phyloP scores from a whole-genome alignment of 768 basidiomycete species.

The Glaciozyma martinii region DNA sequence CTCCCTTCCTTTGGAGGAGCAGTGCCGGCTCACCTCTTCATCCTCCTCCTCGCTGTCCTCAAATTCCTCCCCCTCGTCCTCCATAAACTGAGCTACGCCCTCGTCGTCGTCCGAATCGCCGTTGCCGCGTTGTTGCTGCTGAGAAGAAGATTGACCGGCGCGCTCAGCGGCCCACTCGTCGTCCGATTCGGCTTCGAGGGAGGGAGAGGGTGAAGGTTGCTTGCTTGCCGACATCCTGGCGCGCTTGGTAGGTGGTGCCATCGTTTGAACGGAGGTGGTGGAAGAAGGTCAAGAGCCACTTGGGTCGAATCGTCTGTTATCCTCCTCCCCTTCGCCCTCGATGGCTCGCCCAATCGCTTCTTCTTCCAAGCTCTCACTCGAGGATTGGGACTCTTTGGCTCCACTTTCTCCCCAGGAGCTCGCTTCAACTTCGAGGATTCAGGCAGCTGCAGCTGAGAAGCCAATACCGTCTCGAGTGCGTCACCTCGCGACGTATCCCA shows the following conservation, averaged over 20 bases:
- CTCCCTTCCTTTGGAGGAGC: too few species aligned
- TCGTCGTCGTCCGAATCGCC: slow-evolving; percentile 26
- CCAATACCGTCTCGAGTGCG: slow-evolving; percentile 68
- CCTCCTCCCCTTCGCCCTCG: too few species aligned
- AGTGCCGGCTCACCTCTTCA: neutral
- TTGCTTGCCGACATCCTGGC: too few species aligned
- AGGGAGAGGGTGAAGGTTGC: too few species aligned
- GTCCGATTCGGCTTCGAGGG: neutral
- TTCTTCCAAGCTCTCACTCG: slow-evolving; percentile 43
- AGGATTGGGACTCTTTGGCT: slow-evolving; percentile 84
- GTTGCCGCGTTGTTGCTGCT: neutral
- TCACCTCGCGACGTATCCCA: neutral
- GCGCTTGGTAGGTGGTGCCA: too few species aligned
- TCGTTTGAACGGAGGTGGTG: too few species aligned
- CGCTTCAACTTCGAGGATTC: slow-evolving; percentile 56
- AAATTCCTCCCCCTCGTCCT: neutral
- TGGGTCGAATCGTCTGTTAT: too few species aligned
- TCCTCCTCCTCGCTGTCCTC: slow-evolving; percentile 6
- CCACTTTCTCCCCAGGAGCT: slow-evolving; percentile 63
- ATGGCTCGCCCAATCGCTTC: slow-evolving; percentile 1
- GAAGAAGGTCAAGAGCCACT: too few species aligned
- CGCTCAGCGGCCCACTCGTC: slow-evolving; percentile 9
- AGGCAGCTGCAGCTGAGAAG: slow-evolving; percentile 52
- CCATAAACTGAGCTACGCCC: slow-evolving; percentile 6
- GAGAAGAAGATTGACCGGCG: neutral